Percentiles rank a stretch among this genome's conserved stretches.
Evolutionary conservation across 176 grass and related monocot species (phyloP).

Genomic region (Triticum monococcum): DNA sequence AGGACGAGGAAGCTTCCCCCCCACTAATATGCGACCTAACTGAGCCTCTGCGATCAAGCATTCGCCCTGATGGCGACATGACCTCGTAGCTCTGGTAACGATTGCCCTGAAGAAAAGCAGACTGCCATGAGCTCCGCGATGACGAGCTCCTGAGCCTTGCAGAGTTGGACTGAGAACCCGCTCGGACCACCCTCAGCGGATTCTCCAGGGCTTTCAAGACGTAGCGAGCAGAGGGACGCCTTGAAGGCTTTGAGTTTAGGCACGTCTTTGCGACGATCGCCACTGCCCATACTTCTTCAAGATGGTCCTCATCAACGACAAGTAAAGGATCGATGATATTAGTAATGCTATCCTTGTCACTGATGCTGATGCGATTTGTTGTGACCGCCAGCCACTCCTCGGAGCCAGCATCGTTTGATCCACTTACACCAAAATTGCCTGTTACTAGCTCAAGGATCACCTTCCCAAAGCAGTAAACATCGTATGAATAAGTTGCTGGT

Average conservation of each 20-base stretch:
- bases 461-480: slow-evolving; percentile 92
- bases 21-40: slow-evolving; percentile 40
- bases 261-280: slow-evolving; percentile 85
- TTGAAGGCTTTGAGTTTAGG: slow-evolving; percentile 59
- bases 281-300: slow-evolving; percentile 91
- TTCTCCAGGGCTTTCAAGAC: slow-evolving; percentile 75
- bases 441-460: slow-evolving; percentile 87
- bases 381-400: slow-evolving; percentile 61
- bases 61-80: slow-evolving; percentile 16
- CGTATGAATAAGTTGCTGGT: slow-evolving; percentile 70
- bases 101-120: slow-evolving; percentile 47
- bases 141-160: slow-evolving; percentile 54
- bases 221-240: slow-evolving; percentile 61
- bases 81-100: slow-evolving; percentile 48
- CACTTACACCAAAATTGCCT: slow-evolving; percentile 69
- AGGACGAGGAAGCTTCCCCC: slow-evolving; percentile 49
- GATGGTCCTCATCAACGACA: slow-evolving; percentile 78
- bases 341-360: slow-evolving; percentile 48
- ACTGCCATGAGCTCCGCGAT: slow-evolving; percentile 73
- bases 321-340: slow-evolving; percentile 67
- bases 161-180: slow-evolving; percentile 33
- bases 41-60: slow-evolving; percentile 47
- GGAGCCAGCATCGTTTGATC: slow-evolving; percentile 39
- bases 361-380: slow-evolving; percentile 41
- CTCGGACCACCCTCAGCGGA: slow-evolving; percentile 63